A percentile compares a stretch with the other conserved stretches of the same genome.
Evolutionary conservation across 1,284 basidiomycete genomes (phyloP).

Genomic region (Irpex rosettiformis): DNA sequence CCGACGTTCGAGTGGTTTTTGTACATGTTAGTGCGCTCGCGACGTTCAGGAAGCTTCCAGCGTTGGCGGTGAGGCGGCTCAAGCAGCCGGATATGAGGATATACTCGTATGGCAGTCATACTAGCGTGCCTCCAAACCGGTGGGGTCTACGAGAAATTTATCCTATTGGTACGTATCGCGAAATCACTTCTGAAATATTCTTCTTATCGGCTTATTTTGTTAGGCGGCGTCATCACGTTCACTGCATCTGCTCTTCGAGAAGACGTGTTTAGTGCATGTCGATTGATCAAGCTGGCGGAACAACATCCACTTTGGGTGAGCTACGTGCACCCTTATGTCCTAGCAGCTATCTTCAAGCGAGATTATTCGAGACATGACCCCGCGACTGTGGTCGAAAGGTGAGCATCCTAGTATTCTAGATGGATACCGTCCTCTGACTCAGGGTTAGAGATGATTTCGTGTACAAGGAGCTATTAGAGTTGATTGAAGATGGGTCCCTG

Average conservation of each 20-base stretch:
- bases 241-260: slow-evolving; percentile 54
- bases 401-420: slow-evolving; percentile 2
- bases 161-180: slow-evolving; percentile 48
- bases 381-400: slow-evolving; percentile 23
- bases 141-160: slow-evolving; percentile 66
- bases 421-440: neutral
- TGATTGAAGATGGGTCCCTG: slow-evolving; percentile 49
- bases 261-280: slow-evolving; percentile 41
- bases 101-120: slow-evolving; percentile 62
- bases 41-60: slow-evolving; percentile 43
- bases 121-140: slow-evolving; percentile 39
- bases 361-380: slow-evolving; percentile 22
- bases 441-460: slow-evolving; percentile 34
- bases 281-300: slow-evolving; percentile 44
- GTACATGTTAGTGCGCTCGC: slow-evolving; percentile 58
- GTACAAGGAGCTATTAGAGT: slow-evolving; percentile 38
- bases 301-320: slow-evolving; percentile 64
- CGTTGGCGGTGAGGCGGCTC: slow-evolving; percentile 41
- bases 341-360: slow-evolving; percentile 42
- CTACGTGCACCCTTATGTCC: slow-evolving; percentile 56
- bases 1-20: slow-evolving; percentile 50
- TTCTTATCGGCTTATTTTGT: neutral
- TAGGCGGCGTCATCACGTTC: slow-evolving; percentile 69
- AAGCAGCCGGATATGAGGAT: slow-evolving; percentile 48
- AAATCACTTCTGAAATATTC: slow-evolving; percentile 10